A percentile compares a stretch with the other conserved stretches of the same genome.
phyloP scores from a whole-genome alignment of 2,329 filamentous ascomycete species.

The Pezicula carpinea region DNA sequence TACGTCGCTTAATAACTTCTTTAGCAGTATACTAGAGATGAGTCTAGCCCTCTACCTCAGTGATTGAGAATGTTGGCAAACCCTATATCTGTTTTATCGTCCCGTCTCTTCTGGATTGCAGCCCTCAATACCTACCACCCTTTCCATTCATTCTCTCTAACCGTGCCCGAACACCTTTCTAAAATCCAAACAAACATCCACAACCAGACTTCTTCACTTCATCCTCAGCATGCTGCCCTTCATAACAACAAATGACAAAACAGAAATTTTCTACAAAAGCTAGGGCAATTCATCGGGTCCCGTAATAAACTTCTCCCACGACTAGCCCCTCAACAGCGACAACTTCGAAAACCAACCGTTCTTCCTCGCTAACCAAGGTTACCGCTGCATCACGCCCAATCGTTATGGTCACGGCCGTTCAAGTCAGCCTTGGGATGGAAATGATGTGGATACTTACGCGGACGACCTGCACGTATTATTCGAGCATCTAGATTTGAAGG shows the following conservation, averaged over 20 bases:
- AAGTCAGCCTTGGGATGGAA: conserved; percentile 34
- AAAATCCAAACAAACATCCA: too few relatives aligned
- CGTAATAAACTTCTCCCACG: conserved; percentile 33
- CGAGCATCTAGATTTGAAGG: conserved; percentile 29
- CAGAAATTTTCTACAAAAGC: conserved; percentile 37
- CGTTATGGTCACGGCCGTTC: conserved; percentile 36
- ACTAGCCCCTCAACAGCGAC: conserved; percentile 36
- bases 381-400: conserved; percentile 34
- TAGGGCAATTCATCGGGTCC: conserved; percentile 34
- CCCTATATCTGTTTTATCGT: too few relatives aligned
- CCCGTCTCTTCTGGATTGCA: too few relatives aligned
- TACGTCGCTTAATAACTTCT: too few relatives aligned
- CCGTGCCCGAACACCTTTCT: too few relatives aligned
- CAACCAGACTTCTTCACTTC: too few relatives aligned
- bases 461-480: conserved; percentile 34
- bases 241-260: conserved; percentile 33
- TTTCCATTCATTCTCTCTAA: too few relatives aligned
- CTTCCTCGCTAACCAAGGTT: conserved; percentile 32
- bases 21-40: too few relatives aligned
- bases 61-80: too few relatives aligned
- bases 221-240: too few relatives aligned
- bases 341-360: conserved; percentile 36
- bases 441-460: conserved; percentile 36
- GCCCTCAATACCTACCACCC: too few relatives aligned
- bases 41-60: too few relatives aligned